Percentiles rank a stretch among this genome's conserved stretches.
Evolutionary conservation across 1,284 basidiomycete species (phyloP).

Genomic region (Ceratobasidium sp.): DNA sequence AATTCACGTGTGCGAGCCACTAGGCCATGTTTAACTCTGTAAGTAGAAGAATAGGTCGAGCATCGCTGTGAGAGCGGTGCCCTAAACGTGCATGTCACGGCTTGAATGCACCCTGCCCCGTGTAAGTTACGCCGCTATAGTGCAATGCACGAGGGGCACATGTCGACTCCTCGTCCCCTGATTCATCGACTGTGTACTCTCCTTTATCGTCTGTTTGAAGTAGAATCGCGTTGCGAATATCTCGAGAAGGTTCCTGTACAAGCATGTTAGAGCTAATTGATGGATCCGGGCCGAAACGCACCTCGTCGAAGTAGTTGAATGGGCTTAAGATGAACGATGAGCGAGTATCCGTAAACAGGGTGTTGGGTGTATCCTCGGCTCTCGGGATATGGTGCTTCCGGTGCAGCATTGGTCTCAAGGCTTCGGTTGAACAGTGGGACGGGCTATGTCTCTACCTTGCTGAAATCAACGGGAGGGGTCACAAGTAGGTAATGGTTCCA

Average conservation of each 20-base stretch:
- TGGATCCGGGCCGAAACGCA: not conserved
- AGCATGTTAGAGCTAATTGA: no score
- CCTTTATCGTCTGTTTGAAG: constrained; percentile 53
- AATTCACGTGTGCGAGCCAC: no score
- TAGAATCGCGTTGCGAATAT: constrained; percentile 68
- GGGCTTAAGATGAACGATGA: constrained; percentile 70
- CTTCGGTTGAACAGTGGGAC: not conserved
- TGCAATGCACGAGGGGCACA: constrained; percentile 20
- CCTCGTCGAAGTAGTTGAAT: constrained; percentile 73
- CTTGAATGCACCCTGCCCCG: not conserved
- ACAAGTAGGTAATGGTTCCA: constrained; percentile 46
- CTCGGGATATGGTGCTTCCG: constrained; percentile 61
- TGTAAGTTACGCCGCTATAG: not conserved
- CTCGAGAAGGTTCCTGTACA: constrained; percentile 51
- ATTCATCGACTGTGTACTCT: constrained; percentile 50
- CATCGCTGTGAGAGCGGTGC: no score
- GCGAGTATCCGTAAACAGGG: constrained; percentile 51
- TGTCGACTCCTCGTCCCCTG: not conserved
- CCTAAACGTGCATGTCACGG: not conserved
- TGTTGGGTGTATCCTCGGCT: constrained; percentile 72
- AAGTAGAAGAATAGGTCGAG: no score
- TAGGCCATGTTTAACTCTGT: no score
- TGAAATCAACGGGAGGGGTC: constrained; percentile 38
- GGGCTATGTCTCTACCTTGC: constrained; percentile 25
- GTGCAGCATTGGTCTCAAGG: no score